These are phyloP conservation scores for Camelina sativa DNA, from an alignment of 345 rosid species.

Conservation along the genomic window DNA sequence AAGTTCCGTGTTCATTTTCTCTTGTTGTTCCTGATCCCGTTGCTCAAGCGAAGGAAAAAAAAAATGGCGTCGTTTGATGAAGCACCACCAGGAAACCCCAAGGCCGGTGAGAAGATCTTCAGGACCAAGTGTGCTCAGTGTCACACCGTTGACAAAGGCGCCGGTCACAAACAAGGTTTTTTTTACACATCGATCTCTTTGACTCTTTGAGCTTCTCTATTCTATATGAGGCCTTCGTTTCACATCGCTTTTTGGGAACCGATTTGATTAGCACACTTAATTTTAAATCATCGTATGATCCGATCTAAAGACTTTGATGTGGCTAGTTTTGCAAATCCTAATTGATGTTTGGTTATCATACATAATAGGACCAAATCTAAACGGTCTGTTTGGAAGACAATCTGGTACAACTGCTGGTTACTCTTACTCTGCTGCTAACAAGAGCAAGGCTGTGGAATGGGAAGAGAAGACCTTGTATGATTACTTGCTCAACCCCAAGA, in stretches of 20 bases:
- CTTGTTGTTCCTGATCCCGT: conserved; percentile 8
- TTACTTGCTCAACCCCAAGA: conserved; percentile 90
- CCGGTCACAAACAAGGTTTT: conserved; percentile 71
- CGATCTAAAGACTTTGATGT: not conserved
- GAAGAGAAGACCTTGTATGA: conserved; percentile 84
- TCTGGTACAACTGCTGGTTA: conserved; percentile 62
- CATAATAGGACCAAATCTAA: conserved; percentile 72
- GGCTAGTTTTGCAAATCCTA: not conserved
- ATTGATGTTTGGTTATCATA: not conserved
- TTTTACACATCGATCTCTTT: conserved; percentile 10
- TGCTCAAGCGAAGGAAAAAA: conserved; percentile 33
- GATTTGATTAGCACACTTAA: not conserved
- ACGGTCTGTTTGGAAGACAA: conserved; percentile 90
- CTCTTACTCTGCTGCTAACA: conserved; percentile 94
- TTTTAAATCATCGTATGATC: conserved; percentile 21
- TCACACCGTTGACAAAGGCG: conserved; percentile 69
- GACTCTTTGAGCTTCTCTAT: not conserved
- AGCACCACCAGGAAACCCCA: conserved; percentile 66
- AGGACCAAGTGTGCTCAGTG: conserved; percentile 75
- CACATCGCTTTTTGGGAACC: conserved; percentile 3
- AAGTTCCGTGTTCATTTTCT: conserved; percentile 34
- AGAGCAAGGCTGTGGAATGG: conserved; percentile 85
- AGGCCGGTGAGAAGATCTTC: conserved; percentile 73
- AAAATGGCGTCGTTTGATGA: conserved; percentile 66
- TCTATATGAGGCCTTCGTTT: not conserved